Conservation (phyloP, 768 basidiomycete species). For the Lactifluus volemus region DNA sequence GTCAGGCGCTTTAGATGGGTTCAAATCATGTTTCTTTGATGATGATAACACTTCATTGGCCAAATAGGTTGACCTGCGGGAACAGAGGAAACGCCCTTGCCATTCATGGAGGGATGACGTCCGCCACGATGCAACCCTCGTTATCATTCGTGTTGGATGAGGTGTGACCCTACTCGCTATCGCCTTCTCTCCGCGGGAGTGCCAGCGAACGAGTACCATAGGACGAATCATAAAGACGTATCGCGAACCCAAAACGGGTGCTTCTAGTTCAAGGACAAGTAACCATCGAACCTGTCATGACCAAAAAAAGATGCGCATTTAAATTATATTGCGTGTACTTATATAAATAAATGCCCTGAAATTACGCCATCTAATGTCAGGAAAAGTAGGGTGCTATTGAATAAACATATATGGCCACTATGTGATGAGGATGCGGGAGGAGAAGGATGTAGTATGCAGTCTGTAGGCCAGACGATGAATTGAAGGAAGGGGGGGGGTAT, state of each 20-base stretch:
- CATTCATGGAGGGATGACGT: slow-evolving; percentile 2
- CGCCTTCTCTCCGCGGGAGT: not conserved
- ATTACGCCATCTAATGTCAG: slow-evolving; percentile 17
- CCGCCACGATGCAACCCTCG: slow-evolving; percentile 8
- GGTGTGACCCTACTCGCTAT: not conserved
- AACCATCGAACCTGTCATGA: not conserved
- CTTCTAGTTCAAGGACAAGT: not conserved
- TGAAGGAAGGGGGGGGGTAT: not conserved
- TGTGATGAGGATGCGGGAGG: not conserved
- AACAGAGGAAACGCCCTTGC: not conserved
- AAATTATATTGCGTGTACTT: slow-evolving; percentile 9
- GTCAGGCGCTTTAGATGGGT: not conserved
- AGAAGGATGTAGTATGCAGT: not conserved
- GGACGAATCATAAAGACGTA: not conserved
- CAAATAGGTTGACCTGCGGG: not conserved
- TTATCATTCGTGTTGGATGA: not conserved
- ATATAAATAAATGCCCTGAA: slow-evolving; percentile 10
- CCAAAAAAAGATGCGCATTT: not conserved
- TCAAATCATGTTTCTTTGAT: not conserved
- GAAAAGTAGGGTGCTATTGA: slow-evolving; percentile 8
- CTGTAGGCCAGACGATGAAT: not conserved
- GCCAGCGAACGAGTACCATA: not conserved
- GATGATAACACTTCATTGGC: not conserved
- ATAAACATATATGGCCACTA: slow-evolving; percentile 17
- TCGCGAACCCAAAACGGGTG: not conserved